phyloP scores from a whole-genome alignment of 2,329 filamentous ascomycete genomes.

The Zymoseptoria tritici region DNA sequence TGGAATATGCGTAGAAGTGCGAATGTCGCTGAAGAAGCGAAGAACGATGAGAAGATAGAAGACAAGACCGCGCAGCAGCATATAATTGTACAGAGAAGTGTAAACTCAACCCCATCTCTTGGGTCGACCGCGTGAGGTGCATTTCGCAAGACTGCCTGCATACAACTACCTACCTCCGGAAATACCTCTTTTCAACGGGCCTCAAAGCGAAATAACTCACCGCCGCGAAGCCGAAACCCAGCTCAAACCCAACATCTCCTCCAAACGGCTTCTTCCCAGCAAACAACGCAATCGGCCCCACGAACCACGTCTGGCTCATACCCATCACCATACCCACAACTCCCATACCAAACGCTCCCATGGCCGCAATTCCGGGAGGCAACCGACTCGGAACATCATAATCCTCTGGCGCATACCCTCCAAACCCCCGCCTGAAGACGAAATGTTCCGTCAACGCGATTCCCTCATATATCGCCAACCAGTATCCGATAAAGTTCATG shows the following conservation, averaged over 20 bases:
- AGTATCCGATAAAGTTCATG: conserved; percentile 57
- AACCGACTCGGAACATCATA: conserved; percentile 53
- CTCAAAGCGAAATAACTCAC: conserved; percentile 47
- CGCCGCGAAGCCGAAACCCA: conserved; percentile 56
- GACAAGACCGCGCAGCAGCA: background rate
- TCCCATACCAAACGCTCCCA: conserved; percentile 56
- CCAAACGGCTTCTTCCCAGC: conserved; percentile 47
- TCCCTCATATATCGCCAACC: conserved; percentile 66
- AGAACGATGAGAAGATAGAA: background rate
- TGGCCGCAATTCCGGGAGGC: conserved; percentile 57
- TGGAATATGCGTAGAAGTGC: background rate
- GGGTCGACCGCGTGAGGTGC: background rate
- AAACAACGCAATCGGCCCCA: conserved; percentile 57
- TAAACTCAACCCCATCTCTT: background rate
- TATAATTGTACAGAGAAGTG: background rate
- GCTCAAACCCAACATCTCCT: conserved; percentile 58
- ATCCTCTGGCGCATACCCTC: conserved; percentile 50
- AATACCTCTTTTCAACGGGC: conserved; percentile 40
- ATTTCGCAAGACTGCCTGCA: too few relatives aligned
- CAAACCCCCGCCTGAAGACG: conserved; percentile 56
- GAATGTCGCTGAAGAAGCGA: background rate
- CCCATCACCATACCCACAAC: conserved; percentile 59
- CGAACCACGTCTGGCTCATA: conserved; percentile 64
- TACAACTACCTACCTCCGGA: conserved; percentile 22
- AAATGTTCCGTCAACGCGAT: conserved; percentile 61